Evolutionary conservation across 2,329 filamentous ascomycete species (phyloP).

Genomic region (Monosporascus sp.): DNA sequence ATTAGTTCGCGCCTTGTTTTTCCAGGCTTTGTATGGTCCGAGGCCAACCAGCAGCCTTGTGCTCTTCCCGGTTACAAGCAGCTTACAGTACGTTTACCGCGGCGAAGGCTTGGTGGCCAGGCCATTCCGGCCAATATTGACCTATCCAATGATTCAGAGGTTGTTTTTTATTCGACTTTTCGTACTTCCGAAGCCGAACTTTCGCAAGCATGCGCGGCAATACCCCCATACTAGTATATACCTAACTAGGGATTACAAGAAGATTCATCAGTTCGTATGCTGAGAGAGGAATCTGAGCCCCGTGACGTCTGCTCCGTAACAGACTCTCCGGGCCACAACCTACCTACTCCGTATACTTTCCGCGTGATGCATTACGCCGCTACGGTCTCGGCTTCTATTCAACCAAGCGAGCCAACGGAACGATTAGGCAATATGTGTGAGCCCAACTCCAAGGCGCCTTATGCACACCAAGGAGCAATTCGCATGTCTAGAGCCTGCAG

Average conservation of each 20-base stretch:
- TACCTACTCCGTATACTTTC: not conserved
- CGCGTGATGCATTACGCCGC: not conserved
- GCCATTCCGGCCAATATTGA: not conserved
- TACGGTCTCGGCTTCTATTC: not conserved
- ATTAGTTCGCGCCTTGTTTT: not conserved
- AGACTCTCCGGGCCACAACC: not conserved
- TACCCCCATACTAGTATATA: not conserved
- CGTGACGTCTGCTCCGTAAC: not conserved
- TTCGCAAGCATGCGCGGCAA: not conserved
- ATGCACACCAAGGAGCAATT: not conserved
- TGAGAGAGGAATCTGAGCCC: not conserved
- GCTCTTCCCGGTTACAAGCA: not conserved
- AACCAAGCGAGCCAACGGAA: not conserved
- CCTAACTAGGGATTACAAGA: not conserved
- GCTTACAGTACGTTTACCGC: not conserved
- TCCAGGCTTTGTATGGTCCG: not conserved
- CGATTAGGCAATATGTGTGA: not conserved
- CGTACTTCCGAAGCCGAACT: not conserved
- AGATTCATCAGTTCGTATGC: not conserved
- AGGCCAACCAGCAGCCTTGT: not conserved
- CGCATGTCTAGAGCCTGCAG: not conserved
- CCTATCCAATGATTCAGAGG: not conserved
- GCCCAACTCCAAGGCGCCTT: not conserved
- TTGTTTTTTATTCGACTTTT: not conserved
- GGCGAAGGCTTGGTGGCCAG: not conserved